Base-by-base conservation (phyloP, 1,139 yeast species). In the Candida glucosophila region DNA sequence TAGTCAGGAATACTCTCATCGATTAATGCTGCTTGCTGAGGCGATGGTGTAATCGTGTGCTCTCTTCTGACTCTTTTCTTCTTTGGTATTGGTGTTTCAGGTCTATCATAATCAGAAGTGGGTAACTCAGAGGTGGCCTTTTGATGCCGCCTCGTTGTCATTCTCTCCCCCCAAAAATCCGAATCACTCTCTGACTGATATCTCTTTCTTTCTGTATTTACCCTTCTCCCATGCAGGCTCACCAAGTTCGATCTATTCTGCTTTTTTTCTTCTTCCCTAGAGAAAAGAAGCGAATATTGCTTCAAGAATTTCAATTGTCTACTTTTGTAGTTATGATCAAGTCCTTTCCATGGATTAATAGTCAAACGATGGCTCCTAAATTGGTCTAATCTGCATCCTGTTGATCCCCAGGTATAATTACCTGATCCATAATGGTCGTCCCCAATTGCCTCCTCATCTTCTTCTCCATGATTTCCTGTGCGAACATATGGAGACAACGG, bases 1-100 rank as follows among this genome's bases (percentile, higher is more conserved):
- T 68, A 88, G 52, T 90, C 96, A n/a, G 58, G 73, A 29, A 65
- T 63, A 18, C 57, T 49, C 37, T 64, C 82, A 42, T 79, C 85
- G 41, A 75, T 68, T 24, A 61, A 48, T 29, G 55, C 48, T 29
- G 60, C 67, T 35, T 61, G 68, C 24, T 54, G 48, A 29, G 64
- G 64, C 27, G 67, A 44, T 17, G 54, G 36, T 24, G 59, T 36
- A 29, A 51, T 40, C 5, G 27, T n/a, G 20, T 28, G 18, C 26
- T 44, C 48, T 29, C 39, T 37, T 35, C 51, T 41, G 20, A 48
- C 47, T 40, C 57, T 52, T 53, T 65, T 60, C 47, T 60, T 60
- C 43, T 56, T 55, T 46, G 56, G 49, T 23, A 58, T 55, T 10
- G 62, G 38, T 8, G 43, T 28, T 37, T 36, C 23, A 36, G 21